Conservation (phyloP, 768 basidiomycete species). For the Lepiota venenata region DNA sequence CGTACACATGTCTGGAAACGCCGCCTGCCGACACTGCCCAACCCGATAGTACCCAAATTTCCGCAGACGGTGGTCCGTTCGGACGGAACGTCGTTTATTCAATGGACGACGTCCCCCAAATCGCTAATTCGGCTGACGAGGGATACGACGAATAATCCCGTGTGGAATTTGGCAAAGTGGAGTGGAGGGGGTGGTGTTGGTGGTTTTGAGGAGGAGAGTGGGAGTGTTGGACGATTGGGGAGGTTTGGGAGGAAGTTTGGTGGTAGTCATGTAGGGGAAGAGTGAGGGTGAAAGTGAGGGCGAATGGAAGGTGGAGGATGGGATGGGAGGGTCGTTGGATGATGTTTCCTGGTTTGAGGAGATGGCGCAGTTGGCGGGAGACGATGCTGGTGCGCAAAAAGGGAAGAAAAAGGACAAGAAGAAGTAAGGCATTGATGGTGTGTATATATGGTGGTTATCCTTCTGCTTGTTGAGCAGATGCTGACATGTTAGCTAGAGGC, state of each 20-base stretch:
- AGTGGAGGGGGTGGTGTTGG: slow-evolving; percentile 45
- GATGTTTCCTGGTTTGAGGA: slow-evolving; percentile 10
- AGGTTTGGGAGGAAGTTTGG: slow-evolving; percentile 76
- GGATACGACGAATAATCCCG: slow-evolving; percentile 85
- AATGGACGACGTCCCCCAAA: slow-evolving; percentile 87
- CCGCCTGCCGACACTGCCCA: slow-evolving; percentile 64
- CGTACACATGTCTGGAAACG: slow-evolving; percentile 81
- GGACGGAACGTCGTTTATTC: slow-evolving; percentile 85
- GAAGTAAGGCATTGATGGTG: neutral
- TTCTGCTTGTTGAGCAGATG: neutral
- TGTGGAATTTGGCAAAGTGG: slow-evolving; percentile 69
- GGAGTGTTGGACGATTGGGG: slow-evolving; percentile 73
- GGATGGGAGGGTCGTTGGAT: slow-evolving; percentile 11
- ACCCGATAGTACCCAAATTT: slow-evolving; percentile 83
- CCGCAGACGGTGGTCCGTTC: slow-evolving; percentile 83
- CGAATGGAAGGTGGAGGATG: no score
- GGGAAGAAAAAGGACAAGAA: slow-evolving; percentile 9
- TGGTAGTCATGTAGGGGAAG: slow-evolving; percentile 26
- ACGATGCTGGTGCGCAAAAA: neutral
- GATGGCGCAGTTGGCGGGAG: slow-evolving; percentile 9
- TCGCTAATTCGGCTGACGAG: slow-evolving; percentile 75
- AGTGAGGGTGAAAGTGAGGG: slow-evolving; percentile 30
- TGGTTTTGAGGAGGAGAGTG: slow-evolving; percentile 64
- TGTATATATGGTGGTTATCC: neutral
- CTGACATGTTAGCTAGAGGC: neutral